Evolutionary conservation across 768 basidiomycete genomes (phyloP).

Genomic region (Cubamyces sp.): DNA sequence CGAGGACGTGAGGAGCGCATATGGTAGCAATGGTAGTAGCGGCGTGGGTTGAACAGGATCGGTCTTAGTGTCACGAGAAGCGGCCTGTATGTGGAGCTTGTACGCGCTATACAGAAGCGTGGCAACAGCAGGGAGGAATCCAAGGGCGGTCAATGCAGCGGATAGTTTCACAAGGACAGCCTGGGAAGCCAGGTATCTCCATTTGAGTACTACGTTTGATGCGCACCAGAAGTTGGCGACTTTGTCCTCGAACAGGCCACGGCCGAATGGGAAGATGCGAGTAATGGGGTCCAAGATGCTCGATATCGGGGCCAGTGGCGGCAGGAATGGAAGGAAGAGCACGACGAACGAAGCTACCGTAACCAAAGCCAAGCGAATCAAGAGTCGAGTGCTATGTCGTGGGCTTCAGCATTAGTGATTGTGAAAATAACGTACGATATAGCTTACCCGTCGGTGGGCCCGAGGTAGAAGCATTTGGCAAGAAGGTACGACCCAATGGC

Average conservation of each 20-base stretch:
- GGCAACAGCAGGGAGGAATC: conserved; percentile 66
- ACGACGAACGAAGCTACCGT: conserved; percentile 66
- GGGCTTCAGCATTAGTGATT: not conserved
- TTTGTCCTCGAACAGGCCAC: conserved; percentile 93
- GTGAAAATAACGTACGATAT: not conserved
- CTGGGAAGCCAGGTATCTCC: conserved; percentile 59
- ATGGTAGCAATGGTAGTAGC: conserved; percentile 72
- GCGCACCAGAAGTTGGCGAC: conserved; percentile 99
- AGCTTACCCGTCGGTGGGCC: conserved; percentile 68
- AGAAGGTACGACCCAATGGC: conserved; percentile 90
- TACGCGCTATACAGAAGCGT: conserved; percentile 47
- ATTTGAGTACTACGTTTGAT: conserved; percentile 86
- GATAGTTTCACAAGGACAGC: conserved; percentile 66
- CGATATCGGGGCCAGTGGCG: conserved; percentile 54
- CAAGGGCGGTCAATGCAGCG: conserved; percentile 64
- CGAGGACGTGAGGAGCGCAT: conserved; percentile 77
- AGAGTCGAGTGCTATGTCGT: conserved; percentile 45
- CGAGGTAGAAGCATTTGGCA: conserved; percentile 87
- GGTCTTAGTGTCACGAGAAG: not conserved
- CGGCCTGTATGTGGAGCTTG: conserved; percentile 31
- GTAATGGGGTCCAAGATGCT: conserved; percentile 65
- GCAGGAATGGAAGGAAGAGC: conserved; percentile 81
- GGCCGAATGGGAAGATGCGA: conserved; percentile 89
- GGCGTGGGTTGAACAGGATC: conserved; percentile 43
- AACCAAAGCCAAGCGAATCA: conserved; percentile 65